A percentile compares a stretch with the other conserved stretches of the same genome.
These are phyloP conservation scores for Gypsophila paniculata DNA, from an alignment of 179 eudicot genomes.

Conservation along the genomic window DNA sequence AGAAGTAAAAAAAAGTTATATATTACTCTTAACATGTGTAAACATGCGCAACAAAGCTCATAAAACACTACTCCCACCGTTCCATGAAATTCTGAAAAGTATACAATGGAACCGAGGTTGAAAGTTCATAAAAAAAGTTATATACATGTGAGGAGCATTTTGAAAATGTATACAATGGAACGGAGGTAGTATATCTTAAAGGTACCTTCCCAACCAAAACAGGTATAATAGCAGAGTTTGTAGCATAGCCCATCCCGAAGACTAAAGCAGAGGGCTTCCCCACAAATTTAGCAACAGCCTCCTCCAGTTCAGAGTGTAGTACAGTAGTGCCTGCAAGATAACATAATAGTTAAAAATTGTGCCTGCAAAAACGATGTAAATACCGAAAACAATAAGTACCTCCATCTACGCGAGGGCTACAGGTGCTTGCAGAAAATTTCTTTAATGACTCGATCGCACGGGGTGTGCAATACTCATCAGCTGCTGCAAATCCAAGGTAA, in stretches of 20 bases:
- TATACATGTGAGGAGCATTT: too few species aligned
- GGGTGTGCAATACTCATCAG: conserved; percentile 98
- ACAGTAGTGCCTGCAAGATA: conserved; percentile 60
- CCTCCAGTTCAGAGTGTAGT: conserved; percentile 74
- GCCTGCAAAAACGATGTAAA: neutral
- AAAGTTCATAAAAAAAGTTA: too few species aligned
- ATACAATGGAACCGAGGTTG: too few species aligned
- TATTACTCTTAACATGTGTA: neutral
- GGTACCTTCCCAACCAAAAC: conserved; percentile 74
- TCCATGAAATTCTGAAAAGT: too few species aligned
- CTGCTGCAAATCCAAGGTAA: conserved; percentile 97
- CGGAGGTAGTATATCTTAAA: too few species aligned
- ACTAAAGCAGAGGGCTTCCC: conserved; percentile 90
- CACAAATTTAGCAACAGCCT: conserved; percentile 78
- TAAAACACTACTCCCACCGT: too few species aligned
- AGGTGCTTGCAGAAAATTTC: conserved; percentile 80
- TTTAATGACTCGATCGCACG: conserved; percentile 72
- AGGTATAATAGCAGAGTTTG: conserved; percentile 93
- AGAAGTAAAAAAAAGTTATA: conserved; percentile 3
- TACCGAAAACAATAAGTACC: conserved; percentile 37
- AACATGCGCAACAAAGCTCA: neutral
- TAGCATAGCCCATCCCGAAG: conserved; percentile 92
- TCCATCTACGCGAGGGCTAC: conserved; percentile 94
- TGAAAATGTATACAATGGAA: too few species aligned
- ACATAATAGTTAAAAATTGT: neutral